Evolutionary conservation across 2,329 filamentous ascomycete genomes (phyloP), one percentile per base, ranked within the genome.

Genomic region (Pseudopithomyces maydicus): DNA sequence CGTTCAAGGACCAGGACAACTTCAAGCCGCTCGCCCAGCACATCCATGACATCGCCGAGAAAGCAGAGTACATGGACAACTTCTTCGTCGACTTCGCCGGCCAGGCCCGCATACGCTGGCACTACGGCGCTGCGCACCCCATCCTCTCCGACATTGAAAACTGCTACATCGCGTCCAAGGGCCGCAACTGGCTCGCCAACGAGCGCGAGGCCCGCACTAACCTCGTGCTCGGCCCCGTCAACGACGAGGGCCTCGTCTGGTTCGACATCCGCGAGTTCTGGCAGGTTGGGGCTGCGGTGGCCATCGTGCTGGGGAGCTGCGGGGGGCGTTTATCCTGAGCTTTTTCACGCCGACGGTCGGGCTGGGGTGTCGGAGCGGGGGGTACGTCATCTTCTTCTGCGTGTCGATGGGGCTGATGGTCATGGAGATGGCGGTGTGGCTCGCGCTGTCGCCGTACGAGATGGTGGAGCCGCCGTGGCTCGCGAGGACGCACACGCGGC

Each of bases 291-390:
- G 72, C 69, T 14, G 72, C 77, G 0, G 56, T 77, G 11, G 47
- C 74, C 2, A 75, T 79, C 23, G 74, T 81, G 3, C 64, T 58
- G 6, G 74, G 64, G 14, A 76, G 73, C 23, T 71, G 67, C 19
- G 67, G 71, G 4, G 26, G 26, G 74, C 78, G 0, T 80, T 79
- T 49, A 67, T 78, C 8, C 57, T 81, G 17, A 77, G 74, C 8
- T 81, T 68, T 58, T 78, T 74, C 58, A 81, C 79, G 0, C 80
- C 80, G 0, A 81, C 79, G 0, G 78, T 81, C 0, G 79, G 80
- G 1, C 66, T 81, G 0, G 78, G 78, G 0, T 80, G 68, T 32
- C 66, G 69, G 0, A 70, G 75, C 38, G 78, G 78, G 1, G 78
- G 77, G 3, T 81, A 81, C 55, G 70, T 76, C n/a, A 71, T 81